A percentile compares a stretch with the other conserved stretches of the same genome.
These are phyloP conservation scores for Thymus mandschuricus DNA, from an alignment of 257 asterid species.

Conservation along the genomic window DNA sequence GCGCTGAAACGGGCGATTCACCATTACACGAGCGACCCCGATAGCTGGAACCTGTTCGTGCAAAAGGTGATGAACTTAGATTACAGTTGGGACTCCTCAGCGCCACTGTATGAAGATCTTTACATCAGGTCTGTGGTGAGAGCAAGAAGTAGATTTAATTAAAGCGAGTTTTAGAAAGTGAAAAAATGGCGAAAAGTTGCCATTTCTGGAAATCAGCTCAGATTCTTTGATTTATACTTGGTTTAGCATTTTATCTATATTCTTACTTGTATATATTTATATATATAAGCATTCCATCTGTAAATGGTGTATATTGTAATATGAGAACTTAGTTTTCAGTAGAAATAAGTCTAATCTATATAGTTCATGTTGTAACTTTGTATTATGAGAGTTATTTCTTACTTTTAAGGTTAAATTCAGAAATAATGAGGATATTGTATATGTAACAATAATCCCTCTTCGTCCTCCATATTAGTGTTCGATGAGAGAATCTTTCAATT, in stretches of 20 bases:
- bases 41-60: conserved; percentile 72
- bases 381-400: not conserved
- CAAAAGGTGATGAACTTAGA: conserved; percentile 84
- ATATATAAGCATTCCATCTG: conserved; percentile 11
- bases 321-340: not conserved
- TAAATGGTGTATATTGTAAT: conserved; percentile 20
- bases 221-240: conserved; percentile 26
- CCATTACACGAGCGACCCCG: conserved; percentile 54
- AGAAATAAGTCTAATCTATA: too few relatives aligned
- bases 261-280: conserved; percentile 29
- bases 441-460: too few relatives aligned
- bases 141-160: conserved; percentile 52
- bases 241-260: not conserved
- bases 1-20: conserved; percentile 80
- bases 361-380: not conserved
- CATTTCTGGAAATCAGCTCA: not conserved
- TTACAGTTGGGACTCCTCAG: conserved; percentile 92
- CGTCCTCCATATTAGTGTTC: too few relatives aligned
- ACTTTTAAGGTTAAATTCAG: too few relatives aligned
- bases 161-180: not conserved
- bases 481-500: too few relatives aligned
- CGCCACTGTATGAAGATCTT: conserved; percentile 81
- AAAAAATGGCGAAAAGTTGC: too few relatives aligned
- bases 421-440: too few relatives aligned
- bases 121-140: conserved; percentile 68